These are phyloP conservation scores for Xylaria cubensis DNA, from an alignment of 495 filamentous ascomycete genomes.

Conservation along the genomic window DNA sequence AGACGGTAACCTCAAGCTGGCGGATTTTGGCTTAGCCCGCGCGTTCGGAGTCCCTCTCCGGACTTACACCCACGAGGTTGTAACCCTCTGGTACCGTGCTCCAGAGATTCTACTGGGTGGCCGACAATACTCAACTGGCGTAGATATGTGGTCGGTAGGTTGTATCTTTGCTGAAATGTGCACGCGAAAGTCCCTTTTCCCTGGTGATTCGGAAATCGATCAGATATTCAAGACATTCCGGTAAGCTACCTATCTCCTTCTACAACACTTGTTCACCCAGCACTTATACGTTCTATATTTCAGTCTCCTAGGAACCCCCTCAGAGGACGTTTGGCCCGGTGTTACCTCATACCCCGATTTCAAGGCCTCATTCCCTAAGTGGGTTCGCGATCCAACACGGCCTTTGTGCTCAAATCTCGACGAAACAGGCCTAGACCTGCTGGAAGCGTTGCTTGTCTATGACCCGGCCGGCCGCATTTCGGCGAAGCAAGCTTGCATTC, in stretches of 20 bases:
- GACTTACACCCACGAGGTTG: slow-evolving; percentile 98
- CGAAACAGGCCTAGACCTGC: slow-evolving; percentile 84
- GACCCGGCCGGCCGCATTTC: slow-evolving; percentile 93
- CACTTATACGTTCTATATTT: slow-evolving; percentile 1
- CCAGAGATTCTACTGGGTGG: slow-evolving; percentile 97
- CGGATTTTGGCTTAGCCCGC: slow-evolving; percentile 95
- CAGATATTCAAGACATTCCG: slow-evolving; percentile 99
- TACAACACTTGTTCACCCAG: neutral
- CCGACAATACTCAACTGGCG: slow-evolving; percentile 95
- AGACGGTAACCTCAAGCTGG: slow-evolving; percentile 95
- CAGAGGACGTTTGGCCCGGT: slow-evolving; percentile 89
- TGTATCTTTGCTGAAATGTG: slow-evolving; percentile 99
- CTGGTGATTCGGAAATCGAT: slow-evolving; percentile 98
- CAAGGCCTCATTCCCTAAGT: slow-evolving; percentile 96
- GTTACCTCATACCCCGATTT: slow-evolving; percentile 98
- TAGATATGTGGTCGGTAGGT: slow-evolving; percentile 99
- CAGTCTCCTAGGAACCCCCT: slow-evolving; percentile 90
- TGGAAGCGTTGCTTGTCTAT: slow-evolving; percentile 92
- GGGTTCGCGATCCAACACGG: slow-evolving; percentile 72
- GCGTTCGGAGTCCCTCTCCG: slow-evolving; percentile 96
- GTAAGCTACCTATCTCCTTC: slow-evolving; percentile 52
- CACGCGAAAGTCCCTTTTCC: slow-evolving; percentile 96
- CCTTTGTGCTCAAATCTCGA: slow-evolving; percentile 60
- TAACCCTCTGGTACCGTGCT: slow-evolving; percentile 98
- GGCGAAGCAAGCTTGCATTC: slow-evolving; percentile 90